Evolutionary conservation across 1,284 basidiomycete genomes (phyloP).

Genomic region (Spongiforma sp.): DNA sequence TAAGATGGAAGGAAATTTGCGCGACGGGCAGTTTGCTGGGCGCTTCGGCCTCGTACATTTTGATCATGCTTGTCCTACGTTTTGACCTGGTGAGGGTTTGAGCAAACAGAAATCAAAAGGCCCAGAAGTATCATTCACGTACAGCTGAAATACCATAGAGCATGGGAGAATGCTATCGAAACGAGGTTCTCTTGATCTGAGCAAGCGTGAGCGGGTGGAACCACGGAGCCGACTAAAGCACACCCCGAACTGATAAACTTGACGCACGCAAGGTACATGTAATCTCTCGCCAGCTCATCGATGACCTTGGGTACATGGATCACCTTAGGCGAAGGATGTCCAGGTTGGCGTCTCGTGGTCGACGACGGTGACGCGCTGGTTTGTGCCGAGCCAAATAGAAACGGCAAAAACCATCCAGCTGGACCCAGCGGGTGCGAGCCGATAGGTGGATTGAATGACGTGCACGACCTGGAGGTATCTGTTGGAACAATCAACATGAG

Average conservation of each 20-base stretch:
- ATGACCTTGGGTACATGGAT: slow-evolving; percentile 93
- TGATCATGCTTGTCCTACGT: slow-evolving; percentile 99
- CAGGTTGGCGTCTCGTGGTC: slow-evolving; percentile 36
- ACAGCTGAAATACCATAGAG: slow-evolving; percentile 97
- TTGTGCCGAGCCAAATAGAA: slow-evolving; percentile 89
- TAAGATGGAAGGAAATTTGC: slow-evolving; percentile 97
- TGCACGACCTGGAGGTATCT: slow-evolving; percentile 94
- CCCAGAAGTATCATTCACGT: slow-evolving; percentile 25
- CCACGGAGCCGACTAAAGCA: slow-evolving; percentile 9
- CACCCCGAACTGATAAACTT: slow-evolving; percentile 94
- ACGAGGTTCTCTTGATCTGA: slow-evolving; percentile 93
- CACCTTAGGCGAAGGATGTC: slow-evolving; percentile 89
- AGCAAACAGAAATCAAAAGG: background rate
- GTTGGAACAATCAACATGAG: too few relatives aligned
- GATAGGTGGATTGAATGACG: slow-evolving; percentile 90
- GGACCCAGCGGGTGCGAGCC: slow-evolving; percentile 97
- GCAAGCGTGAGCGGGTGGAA: background rate
- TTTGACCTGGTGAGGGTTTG: slow-evolving; percentile 64
- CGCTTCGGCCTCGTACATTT: slow-evolving; percentile 98
- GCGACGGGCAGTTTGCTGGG: slow-evolving; percentile 95
- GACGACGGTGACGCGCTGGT: slow-evolving; percentile 9
- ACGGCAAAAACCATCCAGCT: slow-evolving; percentile 98
- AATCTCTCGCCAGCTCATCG: slow-evolving; percentile 91
- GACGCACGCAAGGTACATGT: slow-evolving; percentile 98
- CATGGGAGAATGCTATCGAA: slow-evolving; percentile 99